phyloP scores from a whole-genome alignment of 352 stramenopile species.

The Blastocystis sp. region DNA sequence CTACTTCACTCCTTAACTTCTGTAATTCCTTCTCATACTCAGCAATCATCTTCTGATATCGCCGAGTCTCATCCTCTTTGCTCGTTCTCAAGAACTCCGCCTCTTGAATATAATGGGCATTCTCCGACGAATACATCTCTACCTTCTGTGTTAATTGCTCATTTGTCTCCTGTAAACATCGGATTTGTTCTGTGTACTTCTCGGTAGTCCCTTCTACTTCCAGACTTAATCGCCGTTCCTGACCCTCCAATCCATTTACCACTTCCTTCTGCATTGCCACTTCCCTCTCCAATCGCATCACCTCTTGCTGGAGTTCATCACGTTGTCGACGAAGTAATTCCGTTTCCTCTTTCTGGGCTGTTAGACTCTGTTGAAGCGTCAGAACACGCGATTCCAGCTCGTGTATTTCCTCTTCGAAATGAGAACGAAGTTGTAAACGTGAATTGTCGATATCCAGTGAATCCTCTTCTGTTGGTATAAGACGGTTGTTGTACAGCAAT shows the following conservation, averaged over 20 bases:
- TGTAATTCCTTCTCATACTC: background rate
- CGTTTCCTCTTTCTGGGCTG: background rate
- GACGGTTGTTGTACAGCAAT: background rate
- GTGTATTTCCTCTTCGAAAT: background rate
- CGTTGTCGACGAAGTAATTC: conserved; percentile 19
- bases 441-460: background rate
- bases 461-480: background rate
- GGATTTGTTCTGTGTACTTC: background rate
- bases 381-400: background rate
- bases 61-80: background rate
- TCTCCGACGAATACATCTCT: conserved; percentile 10
- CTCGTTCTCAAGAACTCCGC: conserved; percentile 9
- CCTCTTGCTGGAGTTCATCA: conserved; percentile 18
- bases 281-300: background rate
- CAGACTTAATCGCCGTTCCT: background rate
- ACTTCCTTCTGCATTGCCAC: background rate
- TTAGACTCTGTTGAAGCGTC: background rate
- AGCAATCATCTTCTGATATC: background rate
- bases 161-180: background rate
- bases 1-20: background rate
- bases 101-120: background rate
- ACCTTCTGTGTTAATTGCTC: conserved; percentile 1
- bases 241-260: background rate
- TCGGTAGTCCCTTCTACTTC: background rate
- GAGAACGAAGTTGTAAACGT: background rate